These are phyloP conservation scores for Trichoderma arundinaceum DNA, from an alignment of 2,329 filamentous ascomycete species.

Conservation along the genomic window DNA sequence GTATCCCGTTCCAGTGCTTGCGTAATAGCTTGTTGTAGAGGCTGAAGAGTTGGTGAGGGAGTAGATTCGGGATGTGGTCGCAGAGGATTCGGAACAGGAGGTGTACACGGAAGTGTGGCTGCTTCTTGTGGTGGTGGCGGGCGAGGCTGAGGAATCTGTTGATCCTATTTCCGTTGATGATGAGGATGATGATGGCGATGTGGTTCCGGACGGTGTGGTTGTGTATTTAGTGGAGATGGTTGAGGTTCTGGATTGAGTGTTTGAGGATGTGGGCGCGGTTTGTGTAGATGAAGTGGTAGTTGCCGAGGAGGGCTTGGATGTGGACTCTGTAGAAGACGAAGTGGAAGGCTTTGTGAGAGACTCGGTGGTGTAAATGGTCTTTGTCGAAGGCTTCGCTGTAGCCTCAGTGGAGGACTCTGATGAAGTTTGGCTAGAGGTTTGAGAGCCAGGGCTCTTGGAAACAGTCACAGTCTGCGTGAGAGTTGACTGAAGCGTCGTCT, in stretches of 20 bases:
- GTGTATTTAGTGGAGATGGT: neutral
- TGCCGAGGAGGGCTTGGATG: neutral
- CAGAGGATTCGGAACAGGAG: neutral
- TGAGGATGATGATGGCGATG: neutral
- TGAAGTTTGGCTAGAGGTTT: neutral
- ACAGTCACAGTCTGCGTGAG: conserved; percentile 28
- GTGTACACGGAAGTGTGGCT: conserved; percentile 1
- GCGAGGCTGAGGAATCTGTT: conserved; percentile 12
- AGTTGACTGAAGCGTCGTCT: conserved; percentile 14
- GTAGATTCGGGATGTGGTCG: neutral
- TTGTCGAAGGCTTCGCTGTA: neutral
- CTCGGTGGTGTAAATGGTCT: neutral
- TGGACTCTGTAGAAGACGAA: neutral
- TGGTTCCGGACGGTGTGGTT: neutral
- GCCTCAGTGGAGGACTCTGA: neutral
- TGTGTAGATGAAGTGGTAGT: neutral
- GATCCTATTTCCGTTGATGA: neutral
- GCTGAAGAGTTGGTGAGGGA: neutral
- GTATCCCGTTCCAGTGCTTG: neutral
- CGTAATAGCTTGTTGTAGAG: neutral
- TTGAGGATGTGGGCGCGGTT: neutral
- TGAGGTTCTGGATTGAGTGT: neutral
- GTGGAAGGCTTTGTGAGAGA: neutral
- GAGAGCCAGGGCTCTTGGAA: conserved; percentile 7
- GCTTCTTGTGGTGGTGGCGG: conserved; percentile 2